Evolutionary conservation across 108 stramenopile species (phyloP), one percentile per base, ranked within the genome.

Genomic region (Pseudonitzschia multiseries): DNA sequence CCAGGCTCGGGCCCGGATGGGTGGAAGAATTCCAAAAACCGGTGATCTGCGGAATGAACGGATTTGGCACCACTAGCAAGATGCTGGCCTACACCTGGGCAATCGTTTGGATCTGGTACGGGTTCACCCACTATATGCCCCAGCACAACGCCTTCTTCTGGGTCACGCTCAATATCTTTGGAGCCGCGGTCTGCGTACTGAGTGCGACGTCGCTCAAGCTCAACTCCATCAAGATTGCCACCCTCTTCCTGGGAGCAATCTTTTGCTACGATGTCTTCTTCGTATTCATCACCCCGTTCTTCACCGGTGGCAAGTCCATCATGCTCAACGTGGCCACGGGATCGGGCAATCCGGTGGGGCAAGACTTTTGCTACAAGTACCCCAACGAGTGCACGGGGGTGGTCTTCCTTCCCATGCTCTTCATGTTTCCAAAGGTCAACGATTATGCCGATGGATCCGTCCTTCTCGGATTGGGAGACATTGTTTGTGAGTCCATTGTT

Each of bases 241-340:
- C 92, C 8, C 65, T 86, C 12, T 71, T 95, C 22, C 71, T 96
- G 63, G 77, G 78, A 28, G 87, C 90, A 60, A 92, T 91, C 0
- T 95, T 96, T 79, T 75, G 91, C 32, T 96, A 96, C 72, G 96
- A 96, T 72, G 93, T 96, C 20, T 96, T 94, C 77, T 96, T 93
- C 78, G 96, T 96, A 32, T 96, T 96, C 64, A 41, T 93, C 18
- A 87, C 87, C 1, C 94, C 96, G 0, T 78, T 95, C 57, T 78
- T 87, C 36, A 82, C 85, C 40, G 80, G 78, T 57, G 87, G 87
- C 13, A 83, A 89, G 64, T 85, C 82, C 5, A 83, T 91, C 26
- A 91, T 91, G 90, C 85, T 96, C 57, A 86, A 79, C 43, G 93
- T 92, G 15, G 89, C 89, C 33, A 89, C 84, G 15, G 82, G 78